phyloP scores from a whole-genome alignment of 495 filamentous ascomycete genomes.

The Elasticomyces elasticus region DNA sequence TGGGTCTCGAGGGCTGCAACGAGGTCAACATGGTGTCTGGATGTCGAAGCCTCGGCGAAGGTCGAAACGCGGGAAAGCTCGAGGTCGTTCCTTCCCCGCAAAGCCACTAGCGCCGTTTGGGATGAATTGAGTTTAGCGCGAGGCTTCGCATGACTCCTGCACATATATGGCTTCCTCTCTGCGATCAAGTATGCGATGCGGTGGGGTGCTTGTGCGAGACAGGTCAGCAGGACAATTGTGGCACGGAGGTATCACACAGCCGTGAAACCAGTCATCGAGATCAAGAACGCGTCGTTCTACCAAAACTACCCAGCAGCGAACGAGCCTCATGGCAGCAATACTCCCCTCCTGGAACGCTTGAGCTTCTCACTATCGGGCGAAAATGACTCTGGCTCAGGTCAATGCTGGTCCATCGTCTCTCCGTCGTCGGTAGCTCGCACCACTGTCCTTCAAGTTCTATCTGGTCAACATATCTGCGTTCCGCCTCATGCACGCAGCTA shows the following conservation, averaged over 20 bases:
- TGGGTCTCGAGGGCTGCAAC: constrained; percentile 29
- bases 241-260: neutral
- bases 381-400: constrained; percentile 7
- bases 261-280: constrained; percentile 52
- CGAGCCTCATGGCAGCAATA: constrained; percentile 37
- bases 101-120: neutral
- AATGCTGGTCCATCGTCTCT: constrained; percentile 69
- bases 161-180: neutral
- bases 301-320: constrained; percentile 38
- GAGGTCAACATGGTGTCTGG: constrained; percentile 29
- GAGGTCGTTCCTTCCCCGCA: no score
- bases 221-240: constrained; percentile 15
- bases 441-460: constrained; percentile 63
- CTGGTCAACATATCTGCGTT: constrained; percentile 59
- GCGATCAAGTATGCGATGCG: constrained; percentile 19
- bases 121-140: neutral
- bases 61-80: no score
- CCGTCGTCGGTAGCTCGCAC: constrained; percentile 63
- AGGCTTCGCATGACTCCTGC: neutral
- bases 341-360: constrained; percentile 57
- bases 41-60: no score
- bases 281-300: constrained; percentile 72
- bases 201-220: constrained; percentile 10
- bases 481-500: constrained; percentile 64
- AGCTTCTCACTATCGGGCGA: constrained; percentile 54